phyloP scores from a whole-genome alignment of 140 eudicot species.

The Oenanthe javanica region DNA sequence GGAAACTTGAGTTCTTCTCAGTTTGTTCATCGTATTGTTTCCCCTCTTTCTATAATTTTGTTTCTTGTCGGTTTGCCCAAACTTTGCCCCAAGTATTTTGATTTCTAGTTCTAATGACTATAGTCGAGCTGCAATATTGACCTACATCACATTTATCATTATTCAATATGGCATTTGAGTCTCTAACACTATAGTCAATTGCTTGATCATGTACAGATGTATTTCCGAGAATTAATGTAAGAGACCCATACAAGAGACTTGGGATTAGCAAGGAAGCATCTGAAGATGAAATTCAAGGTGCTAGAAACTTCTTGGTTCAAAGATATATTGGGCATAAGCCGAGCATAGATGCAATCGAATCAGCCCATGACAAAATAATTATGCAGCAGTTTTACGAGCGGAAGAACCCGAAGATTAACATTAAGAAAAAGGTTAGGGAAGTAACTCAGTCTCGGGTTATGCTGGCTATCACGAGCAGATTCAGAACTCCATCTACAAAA shows the following conservation, averaged over 20 bases:
- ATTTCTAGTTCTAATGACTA: not conserved
- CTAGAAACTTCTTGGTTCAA: conserved; percentile 84
- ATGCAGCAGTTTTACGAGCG: conserved; percentile 82
- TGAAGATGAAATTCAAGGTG: conserved; percentile 88
- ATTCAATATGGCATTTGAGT: not conserved
- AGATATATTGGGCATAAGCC: conserved; percentile 91
- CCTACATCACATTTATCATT: not conserved
- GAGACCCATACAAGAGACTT: conserved; percentile 93
- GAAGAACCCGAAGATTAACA: conserved; percentile 73
- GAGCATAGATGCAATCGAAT: conserved; percentile 91
- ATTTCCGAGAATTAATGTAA: conserved; percentile 81
- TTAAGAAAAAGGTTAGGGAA: conserved; percentile 86
- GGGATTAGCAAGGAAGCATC: conserved; percentile 87
- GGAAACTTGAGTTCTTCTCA: not conserved
- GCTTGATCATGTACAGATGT: conserved; percentile 41
- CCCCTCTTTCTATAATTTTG: not conserved
- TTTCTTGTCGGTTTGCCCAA: not conserved
- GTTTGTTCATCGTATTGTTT: not conserved
- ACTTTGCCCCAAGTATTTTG: not conserved
- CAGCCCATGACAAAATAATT: conserved; percentile 90
- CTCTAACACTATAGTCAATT: not conserved
- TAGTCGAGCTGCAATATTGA: not conserved
- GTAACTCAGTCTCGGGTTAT: conserved; percentile 65
- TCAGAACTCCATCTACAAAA: conserved; percentile 67
- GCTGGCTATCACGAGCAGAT: conserved; percentile 76